These are phyloP conservation scores for Mortierella sp. DNA, from an alignment of 371 early-diverging fungal genomes.

Conservation along the genomic window DNA sequence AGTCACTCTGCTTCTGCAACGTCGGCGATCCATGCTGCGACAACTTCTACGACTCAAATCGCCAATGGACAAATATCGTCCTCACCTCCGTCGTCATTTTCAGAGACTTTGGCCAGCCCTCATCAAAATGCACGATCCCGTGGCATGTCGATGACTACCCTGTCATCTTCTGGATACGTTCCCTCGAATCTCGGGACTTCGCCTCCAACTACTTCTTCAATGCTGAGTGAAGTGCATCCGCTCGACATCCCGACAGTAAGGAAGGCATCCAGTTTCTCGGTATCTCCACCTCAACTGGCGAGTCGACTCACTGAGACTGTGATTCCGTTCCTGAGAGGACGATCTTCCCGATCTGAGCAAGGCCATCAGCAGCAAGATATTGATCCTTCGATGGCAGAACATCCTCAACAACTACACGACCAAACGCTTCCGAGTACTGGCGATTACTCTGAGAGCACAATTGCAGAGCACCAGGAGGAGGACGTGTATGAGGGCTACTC, in stretches of 20 bases:
- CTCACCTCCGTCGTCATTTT: neutral
- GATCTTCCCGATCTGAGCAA: conserved; percentile 13
- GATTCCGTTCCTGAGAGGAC: conserved; percentile 37
- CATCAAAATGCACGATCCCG: conserved; percentile 6
- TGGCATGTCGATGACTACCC: conserved; percentile 19
- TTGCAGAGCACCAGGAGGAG: conserved; percentile 11
- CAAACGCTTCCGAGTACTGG: neutral
- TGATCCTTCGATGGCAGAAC: neutral
- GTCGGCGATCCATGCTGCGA: neutral
- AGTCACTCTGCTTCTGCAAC: neutral
- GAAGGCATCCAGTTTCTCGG: conserved; percentile 32
- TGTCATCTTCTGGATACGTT: conserved; percentile 10
- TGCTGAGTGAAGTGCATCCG: conserved; percentile 6
- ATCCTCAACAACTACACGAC: no score
- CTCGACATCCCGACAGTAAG: conserved; percentile 23
- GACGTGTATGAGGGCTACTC: neutral
- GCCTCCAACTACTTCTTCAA: conserved; percentile 8
- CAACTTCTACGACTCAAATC: neutral
- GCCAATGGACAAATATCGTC: neutral
- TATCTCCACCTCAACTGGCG: conserved; percentile 43
- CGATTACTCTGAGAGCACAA: neutral
- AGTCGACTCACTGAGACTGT: conserved; percentile 41
- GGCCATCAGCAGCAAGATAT: neutral
- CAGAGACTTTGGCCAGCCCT: neutral
- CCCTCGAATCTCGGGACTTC: conserved; percentile 23